Evolutionary conservation across 2,329 filamentous ascomycete species (phyloP), one percentile per base, ranked within the genome.

Genomic region (Tolypocladium tropicale): DNA sequence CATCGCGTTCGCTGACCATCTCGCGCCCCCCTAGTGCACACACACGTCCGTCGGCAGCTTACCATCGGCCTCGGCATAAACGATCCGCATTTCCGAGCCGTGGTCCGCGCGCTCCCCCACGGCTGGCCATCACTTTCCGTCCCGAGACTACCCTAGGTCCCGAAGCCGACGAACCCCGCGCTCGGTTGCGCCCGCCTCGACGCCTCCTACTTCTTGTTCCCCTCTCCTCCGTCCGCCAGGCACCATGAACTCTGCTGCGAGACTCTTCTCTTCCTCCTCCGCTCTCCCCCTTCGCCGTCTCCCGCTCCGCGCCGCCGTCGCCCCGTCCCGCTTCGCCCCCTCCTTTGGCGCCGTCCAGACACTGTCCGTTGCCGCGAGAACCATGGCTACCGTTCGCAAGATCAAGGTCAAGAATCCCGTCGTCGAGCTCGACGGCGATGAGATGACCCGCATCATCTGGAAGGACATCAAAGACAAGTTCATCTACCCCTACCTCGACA

Each of bases 391-490:
- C 63, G 55, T 64, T 65, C 78, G 82, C 69, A 99, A 97, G 87
- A 97, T 97, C 83, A 94, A 95, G 84, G 94, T 99, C 80, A 92
- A 95, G 85, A 97, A 96, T 77, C 94, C 94, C 63, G 86, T 99
- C 72, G 94, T 99, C 74, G 94, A 97, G 80, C 84, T 97, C 68
- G 93, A 97, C 73, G 93, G 93, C 69, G 84, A 88, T 67, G 84
- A 91, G 86, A 97, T 97, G 94, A 99, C 94, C 67, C 83, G 94
- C 68, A 92, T 99, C 73, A 99, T 99, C 80, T 99, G 94, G 94
- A 81, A 96, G 79, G 86, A 89, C 74, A 99, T 99, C 83, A 96
- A 96, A 83, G 89, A 97, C 78, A 96, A 95, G 82, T 93, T 96
- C 79, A 96, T 96, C 76, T 81, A 87, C 77, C 92, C 92, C 56